Percentiles rank a stretch among this genome's conserved stretches.
These are phyloP conservation scores for Liriodendron chinense DNA, from an alignment of 164 flowering plant species.

Conservation along the genomic window DNA sequence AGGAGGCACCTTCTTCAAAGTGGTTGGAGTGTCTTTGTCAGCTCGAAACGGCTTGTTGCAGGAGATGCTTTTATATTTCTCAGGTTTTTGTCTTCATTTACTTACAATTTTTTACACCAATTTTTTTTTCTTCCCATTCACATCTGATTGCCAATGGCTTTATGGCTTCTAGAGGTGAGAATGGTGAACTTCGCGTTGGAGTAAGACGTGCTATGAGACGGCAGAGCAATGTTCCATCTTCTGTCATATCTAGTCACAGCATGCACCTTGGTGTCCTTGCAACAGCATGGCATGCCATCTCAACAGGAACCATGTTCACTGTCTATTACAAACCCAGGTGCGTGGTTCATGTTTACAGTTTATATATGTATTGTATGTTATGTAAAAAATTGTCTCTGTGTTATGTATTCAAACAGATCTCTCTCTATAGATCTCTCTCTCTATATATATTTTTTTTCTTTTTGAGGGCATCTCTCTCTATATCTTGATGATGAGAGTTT, in stretches of 20 bases:
- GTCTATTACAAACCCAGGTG: conserved; percentile 96
- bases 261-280: conserved; percentile 75
- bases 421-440: no score
- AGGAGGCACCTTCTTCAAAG: conserved; percentile 94
- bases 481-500: no score
- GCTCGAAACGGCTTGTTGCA: conserved; percentile 95
- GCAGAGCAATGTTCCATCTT: conserved; percentile 80
- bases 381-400: background rate
- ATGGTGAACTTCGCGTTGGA: conserved; percentile 93
- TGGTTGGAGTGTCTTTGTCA: conserved; percentile 99
- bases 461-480: no score
- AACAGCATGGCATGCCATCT: conserved; percentile 93
- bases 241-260: conserved; percentile 40
- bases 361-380: background rate
- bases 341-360: background rate
- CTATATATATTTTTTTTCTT: no score
- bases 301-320: conserved; percentile 49
- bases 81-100: conserved; percentile 42
- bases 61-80: conserved; percentile 98
- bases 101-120: background rate
- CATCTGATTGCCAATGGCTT: background rate
- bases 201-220: conserved; percentile 95
- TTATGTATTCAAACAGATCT: no score
- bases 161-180: conserved; percentile 44
- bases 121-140: background rate